Conservation (phyloP, 345 rosid species). For the Anastatica hierochuntica region DNA sequence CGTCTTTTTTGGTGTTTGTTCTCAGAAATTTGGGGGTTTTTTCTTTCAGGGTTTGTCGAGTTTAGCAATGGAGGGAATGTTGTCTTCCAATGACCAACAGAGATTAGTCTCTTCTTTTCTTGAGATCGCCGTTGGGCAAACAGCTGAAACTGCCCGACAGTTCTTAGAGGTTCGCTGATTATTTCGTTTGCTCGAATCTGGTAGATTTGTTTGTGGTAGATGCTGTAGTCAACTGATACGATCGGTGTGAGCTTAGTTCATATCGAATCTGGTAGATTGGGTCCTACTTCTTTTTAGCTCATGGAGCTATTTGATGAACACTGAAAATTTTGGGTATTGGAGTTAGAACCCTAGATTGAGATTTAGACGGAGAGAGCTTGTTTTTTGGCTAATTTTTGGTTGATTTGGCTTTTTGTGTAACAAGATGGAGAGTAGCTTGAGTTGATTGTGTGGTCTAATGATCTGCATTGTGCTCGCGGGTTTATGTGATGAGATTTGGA, state of each 20-base stretch:
- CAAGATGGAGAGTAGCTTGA: background rate
- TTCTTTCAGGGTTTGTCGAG: constrained; percentile 4
- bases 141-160: constrained; percentile 75
- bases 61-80: constrained; percentile 33
- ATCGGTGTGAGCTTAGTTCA: constrained; percentile 9
- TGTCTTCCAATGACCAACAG: constrained; percentile 54
- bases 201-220: constrained; percentile 10
- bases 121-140: constrained; percentile 95
- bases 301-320: background rate
- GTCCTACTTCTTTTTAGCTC: background rate
- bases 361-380: background rate
- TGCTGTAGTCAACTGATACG: background rate
- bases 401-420: constrained; percentile 2
- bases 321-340: background rate
- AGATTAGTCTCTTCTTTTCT: constrained; percentile 83
- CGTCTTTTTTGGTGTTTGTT: background rate
- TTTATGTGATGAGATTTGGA: constrained; percentile 9
- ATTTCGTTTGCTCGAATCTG: constrained; percentile 1
- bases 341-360: background rate
- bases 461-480: constrained; percentile 3
- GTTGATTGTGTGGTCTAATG: background rate
- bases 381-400: background rate
- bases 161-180: constrained; percentile 78
- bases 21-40: background rate
- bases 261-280: no score